Evolutionary conservation across 306 rosid species (phyloP).

Genomic region (Castanea crenata): DNA sequence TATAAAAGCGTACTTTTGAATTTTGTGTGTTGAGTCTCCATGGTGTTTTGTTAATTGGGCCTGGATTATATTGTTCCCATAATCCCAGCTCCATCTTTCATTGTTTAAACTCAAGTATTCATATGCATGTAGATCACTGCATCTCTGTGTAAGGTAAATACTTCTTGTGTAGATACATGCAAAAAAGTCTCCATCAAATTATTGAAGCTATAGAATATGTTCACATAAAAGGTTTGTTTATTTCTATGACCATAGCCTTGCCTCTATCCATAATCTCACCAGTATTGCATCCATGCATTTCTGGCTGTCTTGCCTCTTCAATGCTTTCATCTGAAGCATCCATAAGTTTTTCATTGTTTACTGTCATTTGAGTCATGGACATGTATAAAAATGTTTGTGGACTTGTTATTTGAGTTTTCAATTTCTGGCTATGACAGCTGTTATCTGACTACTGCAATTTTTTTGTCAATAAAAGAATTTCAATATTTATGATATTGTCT

Average conservation of each 20-base stretch:
- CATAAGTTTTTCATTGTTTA: neutral
- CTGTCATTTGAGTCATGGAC: neutral
- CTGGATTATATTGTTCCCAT: neutral
- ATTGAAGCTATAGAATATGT: neutral
- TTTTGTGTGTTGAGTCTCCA: neutral
- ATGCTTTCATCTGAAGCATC: neutral
- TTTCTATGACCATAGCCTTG: neutral
- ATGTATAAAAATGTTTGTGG: neutral
- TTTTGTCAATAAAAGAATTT: neutral
- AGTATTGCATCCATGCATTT: neutral
- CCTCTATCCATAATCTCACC: neutral
- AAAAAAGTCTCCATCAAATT: neutral
- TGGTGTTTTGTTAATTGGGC: neutral
- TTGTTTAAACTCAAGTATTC: neutral
- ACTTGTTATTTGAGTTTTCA: no score
- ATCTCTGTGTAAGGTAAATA: neutral
- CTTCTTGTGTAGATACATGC: neutral
- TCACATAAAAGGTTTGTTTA: neutral
- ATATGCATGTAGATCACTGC: neutral
- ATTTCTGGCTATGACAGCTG: neutral
- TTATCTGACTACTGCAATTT: neutral
- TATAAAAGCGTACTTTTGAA: neutral
- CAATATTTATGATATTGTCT: slow-evolving; percentile 40
- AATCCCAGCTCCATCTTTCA: neutral
- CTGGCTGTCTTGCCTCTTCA: neutral